Base-by-base conservation (phyloP, 305 asterid species). In the Andrographis paniculata region DNA sequence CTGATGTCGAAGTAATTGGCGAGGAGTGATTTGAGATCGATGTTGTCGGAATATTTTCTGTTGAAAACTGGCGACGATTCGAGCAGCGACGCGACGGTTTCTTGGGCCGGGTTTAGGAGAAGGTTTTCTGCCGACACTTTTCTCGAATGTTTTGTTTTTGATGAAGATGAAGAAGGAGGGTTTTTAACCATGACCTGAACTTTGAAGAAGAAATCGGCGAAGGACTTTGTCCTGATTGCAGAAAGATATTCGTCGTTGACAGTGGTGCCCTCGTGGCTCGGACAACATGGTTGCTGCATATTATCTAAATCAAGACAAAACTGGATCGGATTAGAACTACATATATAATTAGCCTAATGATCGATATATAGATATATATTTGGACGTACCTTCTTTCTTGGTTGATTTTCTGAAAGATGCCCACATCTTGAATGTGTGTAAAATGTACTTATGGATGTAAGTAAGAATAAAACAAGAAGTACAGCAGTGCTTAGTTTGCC, bases 191-290 rank as follows among this genome's bases (percentile, higher is more conserved):
- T 48, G 6, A 56, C 14, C 19, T 80, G 91, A 28, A 76, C 93
- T 68, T 84, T 71, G 8, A 56, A 22, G 59, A 73, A 76, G 66
- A 83, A 80, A 17, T 83, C 91, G 2, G 74, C 77, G 17, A 52
- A 87, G 9, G 96, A 87, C 69, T 83, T 78, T 47, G 93, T 83
- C 54, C 94, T 61, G 1, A 83, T 65, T 7, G 81, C 93, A 23
- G 77, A 62, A 0, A 82, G 78, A 33, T 87, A 87, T 53, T 87
- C 96, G 4, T 87, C 93, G 15, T 80, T 76, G 1, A 87, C 75
- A 23, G 63, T 63, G 15, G 65, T 55, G 63, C 55, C 58, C 63
- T 35, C 55, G 2, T 59, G 20, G n/a, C 68, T 20, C 14, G 53
- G 71, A n/a, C n/a, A n/a, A n/a, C n/a, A n/a, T n/a, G n/a, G n/a